phyloP scores from a whole-genome alignment of 495 filamentous ascomycete species.

The Daldinia concentrica region DNA sequence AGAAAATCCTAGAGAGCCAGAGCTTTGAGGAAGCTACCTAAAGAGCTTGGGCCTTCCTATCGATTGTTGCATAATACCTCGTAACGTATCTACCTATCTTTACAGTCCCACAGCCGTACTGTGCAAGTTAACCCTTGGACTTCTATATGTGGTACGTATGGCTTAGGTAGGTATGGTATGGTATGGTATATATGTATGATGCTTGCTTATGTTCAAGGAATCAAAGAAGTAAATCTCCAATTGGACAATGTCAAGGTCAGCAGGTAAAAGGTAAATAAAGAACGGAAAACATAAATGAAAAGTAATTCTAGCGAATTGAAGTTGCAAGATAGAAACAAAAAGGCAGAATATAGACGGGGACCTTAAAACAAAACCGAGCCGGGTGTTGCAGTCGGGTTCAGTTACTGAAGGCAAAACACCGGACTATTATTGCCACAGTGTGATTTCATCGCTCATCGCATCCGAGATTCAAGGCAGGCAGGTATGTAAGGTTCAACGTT shows the following conservation, averaged over 20 bases:
- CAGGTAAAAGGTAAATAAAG: slow-evolving; percentile 17
- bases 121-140: background rate
- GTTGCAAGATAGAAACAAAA: slow-evolving; percentile 20
- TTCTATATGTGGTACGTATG: background rate
- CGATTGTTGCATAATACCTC: slow-evolving; percentile 25
- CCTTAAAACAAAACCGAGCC: slow-evolving; percentile 1
- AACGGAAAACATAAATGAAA: slow-evolving; percentile 12
- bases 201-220: background rate
- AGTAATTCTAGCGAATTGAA: slow-evolving; percentile 19
- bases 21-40: slow-evolving; percentile 26
- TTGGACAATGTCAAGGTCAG: slow-evolving; percentile 13
- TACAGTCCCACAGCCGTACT: background rate
- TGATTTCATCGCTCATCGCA: slow-evolving; percentile 35
- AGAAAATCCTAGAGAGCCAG: slow-evolving; percentile 10
- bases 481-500: background rate
- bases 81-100: background rate
- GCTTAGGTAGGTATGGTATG: background rate
- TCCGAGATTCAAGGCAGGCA: background rate
- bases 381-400: slow-evolving; percentile 18
- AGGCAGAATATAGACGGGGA: slow-evolving; percentile 14
- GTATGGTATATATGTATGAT: background rate
- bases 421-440: slow-evolving; percentile 35
- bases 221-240: slow-evolving; percentile 5
- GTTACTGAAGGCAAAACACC: slow-evolving; percentile 33
- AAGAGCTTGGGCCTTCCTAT: slow-evolving; percentile 37